Base-by-base conservation (phyloP, 164 flowering plant species). In the Vitis cinerea region DNA sequence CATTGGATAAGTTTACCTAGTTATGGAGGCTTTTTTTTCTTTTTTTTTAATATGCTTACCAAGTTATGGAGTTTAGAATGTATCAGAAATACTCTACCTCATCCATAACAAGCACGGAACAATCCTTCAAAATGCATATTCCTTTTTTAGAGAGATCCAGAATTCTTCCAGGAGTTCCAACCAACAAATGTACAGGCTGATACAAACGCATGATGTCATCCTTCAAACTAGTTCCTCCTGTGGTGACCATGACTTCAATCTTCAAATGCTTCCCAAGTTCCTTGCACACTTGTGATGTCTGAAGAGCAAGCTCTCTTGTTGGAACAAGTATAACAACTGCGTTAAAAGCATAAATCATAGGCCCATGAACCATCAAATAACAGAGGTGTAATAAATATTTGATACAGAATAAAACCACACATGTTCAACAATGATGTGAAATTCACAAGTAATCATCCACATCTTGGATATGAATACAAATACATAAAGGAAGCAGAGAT, bases 181-280 rank as follows among this genome's bases (percentile, higher is more conserved):
- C 98, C 72, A 94, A 98, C 69, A 94, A 83, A 77, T 94, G 99
- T 16, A 95, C 98, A 1, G 99, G 99, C 71, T 95, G 99, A 77
- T 95, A 92, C 61, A 95, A 82, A 30, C 99, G 94, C 99, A 93
- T 95, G 73, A 95, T 95, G 81, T 95, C 99, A 79, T 95, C 99
- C 79, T 87, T 94, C 62, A 94, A 81, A 80, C 99, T 94, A 59
- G 98, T 94, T 66, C 99, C 99, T 51, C 99, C 99, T 2, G 99
- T 95, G 23, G 98, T 92, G 48, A 86, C 99, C 99, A 94, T 94
- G 72, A 94, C 93, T 76, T 91, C 90, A 73, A 94, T 92, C 68
- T 94, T 81, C 78, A 94, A 81, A 83, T 94, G 96, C 80, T 94
- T 94, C 54, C 95, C 97, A 63, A 94, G 97, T 80, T 94, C 99